Evolutionary conservation across 345 rosid species (phyloP).

Genomic region (Rubroshorea leprosula): DNA sequence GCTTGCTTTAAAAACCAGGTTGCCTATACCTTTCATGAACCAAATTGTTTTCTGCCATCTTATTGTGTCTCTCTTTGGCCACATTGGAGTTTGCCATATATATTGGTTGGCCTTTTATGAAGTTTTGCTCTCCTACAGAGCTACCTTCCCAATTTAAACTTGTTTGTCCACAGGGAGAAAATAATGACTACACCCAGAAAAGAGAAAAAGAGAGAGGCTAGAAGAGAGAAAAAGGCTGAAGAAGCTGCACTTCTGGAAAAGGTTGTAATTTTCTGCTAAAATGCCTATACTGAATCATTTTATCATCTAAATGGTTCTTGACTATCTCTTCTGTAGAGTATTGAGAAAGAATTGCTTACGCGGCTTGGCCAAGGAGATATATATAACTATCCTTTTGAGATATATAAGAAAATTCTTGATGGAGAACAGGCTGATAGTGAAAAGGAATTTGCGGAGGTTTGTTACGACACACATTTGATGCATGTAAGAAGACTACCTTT

Average conservation of each 20-base stretch:
- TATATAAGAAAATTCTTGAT: constrained; percentile 50
- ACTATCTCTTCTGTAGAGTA: constrained; percentile 42
- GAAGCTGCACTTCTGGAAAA: constrained; percentile 77
- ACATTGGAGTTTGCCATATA: too few relatives aligned
- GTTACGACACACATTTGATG: constrained; percentile 1
- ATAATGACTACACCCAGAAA: constrained; percentile 66
- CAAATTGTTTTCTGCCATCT: too few relatives aligned
- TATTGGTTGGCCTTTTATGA: neutral
- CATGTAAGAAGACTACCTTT: neutral
- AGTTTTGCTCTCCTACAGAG: neutral
- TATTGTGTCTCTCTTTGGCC: too few relatives aligned
- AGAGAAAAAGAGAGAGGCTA: constrained; percentile 53
- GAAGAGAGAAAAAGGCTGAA: constrained; percentile 84
- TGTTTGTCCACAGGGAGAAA: constrained; percentile 45
- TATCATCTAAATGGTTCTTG: constrained; percentile 7
- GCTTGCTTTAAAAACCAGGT: constrained; percentile 87
- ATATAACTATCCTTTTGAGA: constrained; percentile 48
- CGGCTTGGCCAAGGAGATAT: constrained; percentile 84
- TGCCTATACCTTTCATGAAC: too few relatives aligned
- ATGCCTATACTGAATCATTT: constrained; percentile 4
- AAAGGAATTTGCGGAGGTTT: constrained; percentile 56
- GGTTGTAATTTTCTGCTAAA: constrained; percentile 34
- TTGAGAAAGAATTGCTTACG: constrained; percentile 75
- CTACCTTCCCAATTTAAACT: neutral
- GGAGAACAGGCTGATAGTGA: constrained; percentile 24